Base-by-base conservation (phyloP, 257 asterid species). In the Pogostemon cablin region DNA sequence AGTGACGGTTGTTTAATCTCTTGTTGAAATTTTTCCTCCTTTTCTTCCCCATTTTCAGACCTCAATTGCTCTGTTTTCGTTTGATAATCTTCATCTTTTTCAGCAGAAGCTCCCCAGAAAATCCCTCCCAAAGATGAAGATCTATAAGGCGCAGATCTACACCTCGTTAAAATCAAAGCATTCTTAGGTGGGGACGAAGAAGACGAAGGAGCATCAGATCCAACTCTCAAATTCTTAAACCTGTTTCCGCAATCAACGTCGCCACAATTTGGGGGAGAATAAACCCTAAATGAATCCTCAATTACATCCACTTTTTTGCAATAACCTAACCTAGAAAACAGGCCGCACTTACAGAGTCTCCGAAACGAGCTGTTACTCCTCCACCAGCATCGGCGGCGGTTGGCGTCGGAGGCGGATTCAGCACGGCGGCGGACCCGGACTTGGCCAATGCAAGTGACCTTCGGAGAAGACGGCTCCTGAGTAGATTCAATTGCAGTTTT, bases 131-230 rank as follows among this genome's bases (percentile, higher is more conserved):
- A 56, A 2, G 97, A 93, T 0, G 98, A 90, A 72, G 97, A 89
- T 85, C 95, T 89, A 67, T 93, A 90, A 2, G 98, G 97, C 55
- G 97, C 97, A 78, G 98, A 93, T 88, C 98, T 93, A 62, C 98
- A 90, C 72, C 98, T 80, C 46, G 95, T 89, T 74, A 93, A 71
- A 25, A 90, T 42, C 0, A 93, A 68, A 3, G 98, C 98, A 64
- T 90, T 87, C 35, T 76, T 86, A 0, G 96, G 97, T 0, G 97
- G 91, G 5, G 87, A 62, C 10, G 50, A 52, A 9, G 81, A 62
- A 17, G 58, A 58, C 6, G 81, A 43, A 3, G 85, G 12, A 39
- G 82, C 81, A 37, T 35, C 72, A 67, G 62, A 12, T 73, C 62
- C 59, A 65, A 2, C 73, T 40, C 69, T 43, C 6, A 8, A 39